Conservation (phyloP, 805 yeast species). For the Saccharomycopsis synnaedendra region DNA sequence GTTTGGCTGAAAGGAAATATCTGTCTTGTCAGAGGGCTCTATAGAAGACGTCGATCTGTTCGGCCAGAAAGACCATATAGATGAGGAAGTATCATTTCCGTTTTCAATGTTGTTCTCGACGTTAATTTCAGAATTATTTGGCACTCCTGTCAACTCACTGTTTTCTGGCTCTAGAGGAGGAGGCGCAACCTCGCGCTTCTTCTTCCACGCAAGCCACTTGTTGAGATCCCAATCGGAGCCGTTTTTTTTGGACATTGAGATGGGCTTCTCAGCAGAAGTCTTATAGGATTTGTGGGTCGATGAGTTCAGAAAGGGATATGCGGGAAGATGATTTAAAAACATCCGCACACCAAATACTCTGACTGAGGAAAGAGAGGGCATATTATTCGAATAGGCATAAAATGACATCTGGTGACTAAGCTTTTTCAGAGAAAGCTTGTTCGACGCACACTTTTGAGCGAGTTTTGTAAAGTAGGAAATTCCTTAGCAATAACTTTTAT, state of each 20-base stretch:
- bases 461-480: no score
- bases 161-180: background rate
- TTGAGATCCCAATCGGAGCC: background rate
- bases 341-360: no score
- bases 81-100: background rate
- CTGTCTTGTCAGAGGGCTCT: background rate
- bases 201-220: constrained; percentile 1
- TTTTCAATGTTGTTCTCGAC: background rate
- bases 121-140: background rate
- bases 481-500: no score
- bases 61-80: constrained; percentile 4
- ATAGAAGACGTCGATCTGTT: constrained; percentile 1
- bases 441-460: no score
- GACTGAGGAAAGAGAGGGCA: no score
- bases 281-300: no score
- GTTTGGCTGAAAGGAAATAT: constrained; percentile 2
- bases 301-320: no score
- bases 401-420: no score
- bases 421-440: no score
- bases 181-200: background rate
- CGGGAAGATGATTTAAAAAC: no score
- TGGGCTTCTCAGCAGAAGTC: no score
- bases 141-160: background rate
- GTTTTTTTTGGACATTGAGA: background rate
- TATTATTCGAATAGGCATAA: no score